A percentile compares a stretch with the other conserved stretches of the same genome.
These are phyloP conservation scores for Haplosporangium sp. DNA, from an alignment of 371 early-diverging fungal species.

Conservation along the genomic window DNA sequence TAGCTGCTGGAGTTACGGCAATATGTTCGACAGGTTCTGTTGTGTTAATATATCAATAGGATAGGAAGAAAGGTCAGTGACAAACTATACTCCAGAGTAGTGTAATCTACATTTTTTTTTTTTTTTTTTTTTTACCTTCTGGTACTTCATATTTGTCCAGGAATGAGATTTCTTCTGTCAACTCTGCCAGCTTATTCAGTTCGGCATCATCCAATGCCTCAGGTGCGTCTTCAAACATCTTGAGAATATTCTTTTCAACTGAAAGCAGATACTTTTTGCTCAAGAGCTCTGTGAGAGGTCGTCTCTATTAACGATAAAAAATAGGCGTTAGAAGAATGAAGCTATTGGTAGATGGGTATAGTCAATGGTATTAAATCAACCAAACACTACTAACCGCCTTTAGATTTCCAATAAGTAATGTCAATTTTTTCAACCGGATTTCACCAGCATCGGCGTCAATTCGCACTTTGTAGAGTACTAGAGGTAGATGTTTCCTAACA, in stretches of 20 bases:
- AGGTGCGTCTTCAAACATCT: constrained; percentile 53
- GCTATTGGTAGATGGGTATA: background rate
- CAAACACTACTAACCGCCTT: constrained; percentile 23
- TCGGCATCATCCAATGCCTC: constrained; percentile 46
- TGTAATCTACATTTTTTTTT: background rate
- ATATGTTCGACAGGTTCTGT: constrained; percentile 5
- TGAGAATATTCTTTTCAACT: constrained; percentile 48
- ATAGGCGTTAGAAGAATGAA: background rate
- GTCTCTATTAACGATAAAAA: constrained; percentile 14
- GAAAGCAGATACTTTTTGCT: constrained; percentile 39
- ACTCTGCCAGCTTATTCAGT: constrained; percentile 34
- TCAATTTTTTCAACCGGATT: constrained; percentile 41
- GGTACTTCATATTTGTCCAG: constrained; percentile 24
- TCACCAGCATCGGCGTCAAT: constrained; percentile 50
- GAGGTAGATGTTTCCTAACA: constrained; percentile 24
- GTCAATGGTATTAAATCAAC: no score
- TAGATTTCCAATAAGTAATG: constrained; percentile 43
- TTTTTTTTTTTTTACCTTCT: constrained; percentile 14
- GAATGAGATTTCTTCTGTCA: constrained; percentile 41
- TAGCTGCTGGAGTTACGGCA: background rate
- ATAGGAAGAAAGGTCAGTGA: background rate
- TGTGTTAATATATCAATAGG: background rate
- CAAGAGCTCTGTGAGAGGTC: constrained; percentile 24
- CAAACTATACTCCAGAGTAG: background rate
- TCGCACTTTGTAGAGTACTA: constrained; percentile 37